These are phyloP conservation scores for Cladosporium sp. DNA, from an alignment of 2,329 filamentous ascomycete species.

Conservation along the genomic window DNA sequence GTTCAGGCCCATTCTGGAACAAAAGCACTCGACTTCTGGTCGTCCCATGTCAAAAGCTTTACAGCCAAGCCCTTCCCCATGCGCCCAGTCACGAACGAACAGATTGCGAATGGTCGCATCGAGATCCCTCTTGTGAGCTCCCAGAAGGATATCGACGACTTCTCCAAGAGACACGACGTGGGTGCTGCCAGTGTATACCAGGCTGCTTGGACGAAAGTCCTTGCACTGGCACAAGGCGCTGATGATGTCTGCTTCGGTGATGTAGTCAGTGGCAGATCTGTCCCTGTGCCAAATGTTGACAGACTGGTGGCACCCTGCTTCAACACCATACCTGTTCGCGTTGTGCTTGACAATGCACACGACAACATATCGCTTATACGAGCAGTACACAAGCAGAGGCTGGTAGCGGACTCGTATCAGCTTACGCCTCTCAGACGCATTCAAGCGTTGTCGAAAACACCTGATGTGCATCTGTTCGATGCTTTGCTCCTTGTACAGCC, in stretches of 20 bases:
- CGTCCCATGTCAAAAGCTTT: constrained; percentile 55
- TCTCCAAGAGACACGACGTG: constrained; percentile 56
- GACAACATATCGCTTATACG: constrained; percentile 62
- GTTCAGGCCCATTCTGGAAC: constrained; percentile 54
- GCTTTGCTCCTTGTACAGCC: constrained; percentile 79
- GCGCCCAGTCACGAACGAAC: not conserved
- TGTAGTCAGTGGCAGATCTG: constrained; percentile 75
- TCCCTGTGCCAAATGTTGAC: constrained; percentile 67
- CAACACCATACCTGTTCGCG: constrained; percentile 78
- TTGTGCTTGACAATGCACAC: constrained; percentile 51
- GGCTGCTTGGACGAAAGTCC: constrained; percentile 68
- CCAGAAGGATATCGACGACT: constrained; percentile 47
- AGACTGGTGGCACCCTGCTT: constrained; percentile 85
- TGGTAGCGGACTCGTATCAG: constrained; percentile 66
- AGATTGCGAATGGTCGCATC: constrained; percentile 19
- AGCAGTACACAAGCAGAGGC: constrained; percentile 63
- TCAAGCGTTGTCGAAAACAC: constrained; percentile 51
- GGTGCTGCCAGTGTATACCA: constrained; percentile 69
- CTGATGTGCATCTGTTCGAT: constrained; percentile 69
- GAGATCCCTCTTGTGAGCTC: not conserved
- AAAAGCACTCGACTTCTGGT: constrained; percentile 68
- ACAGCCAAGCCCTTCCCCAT: constrained; percentile 46
- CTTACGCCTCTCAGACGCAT: constrained; percentile 74
- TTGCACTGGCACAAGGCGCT: constrained; percentile 58
- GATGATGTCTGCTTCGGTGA: constrained; percentile 84